Base-by-base conservation (phyloP, 2,329 filamentous ascomycete genomes). In the Fusarium armeniacum region DNA sequence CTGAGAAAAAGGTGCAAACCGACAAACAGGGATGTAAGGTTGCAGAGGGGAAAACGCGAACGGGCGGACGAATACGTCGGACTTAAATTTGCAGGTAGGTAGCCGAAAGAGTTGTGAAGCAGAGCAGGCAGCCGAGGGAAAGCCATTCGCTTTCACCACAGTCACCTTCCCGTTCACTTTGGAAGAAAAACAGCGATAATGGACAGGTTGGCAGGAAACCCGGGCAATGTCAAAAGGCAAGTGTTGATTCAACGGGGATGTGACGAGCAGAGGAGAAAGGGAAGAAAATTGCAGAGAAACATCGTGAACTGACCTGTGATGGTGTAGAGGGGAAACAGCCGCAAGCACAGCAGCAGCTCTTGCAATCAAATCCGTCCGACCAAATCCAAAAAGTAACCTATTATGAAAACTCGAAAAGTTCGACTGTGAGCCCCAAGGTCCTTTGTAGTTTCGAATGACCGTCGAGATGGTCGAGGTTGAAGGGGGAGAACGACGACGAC, bases 271-370 rank as follows among this genome's bases (percentile, higher is more conserved):
- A n/a, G 12, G 24, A 44, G n/a, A 40, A 38, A 32, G n/a, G 26
- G 40, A 22, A 49, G 43, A 44, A 50, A 32, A 40, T 32, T 40
- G 60, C 62, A 58, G 55, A 52, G 53, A 44, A 69, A 59, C 43
- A 67, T 66, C 61, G 54, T 55, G 59, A 51, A 74, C 71, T 74
- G 45, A 74, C 71, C 69, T 73, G 60, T 58, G 45, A 60, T 52
- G 57, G 45, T 59, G 69, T 45, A 43, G 43, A 58, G 24, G 43
- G 46, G 65, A 61, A 63, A 55, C 46, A 44, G 60, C 60, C 52
- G 62, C 68, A 59, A 62, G 49, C 58, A 63, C 71, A 62, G 54
- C 69, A 71, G 58, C 60, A 66, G 47, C 53, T 54, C 64, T 55
- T 51, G 57, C 35, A 49, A 70, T 50, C 46, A 36, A 65, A 55